Conservation (phyloP, 2,329 filamentous ascomycete genomes). For the Dothideomycetes sp. region DNA sequence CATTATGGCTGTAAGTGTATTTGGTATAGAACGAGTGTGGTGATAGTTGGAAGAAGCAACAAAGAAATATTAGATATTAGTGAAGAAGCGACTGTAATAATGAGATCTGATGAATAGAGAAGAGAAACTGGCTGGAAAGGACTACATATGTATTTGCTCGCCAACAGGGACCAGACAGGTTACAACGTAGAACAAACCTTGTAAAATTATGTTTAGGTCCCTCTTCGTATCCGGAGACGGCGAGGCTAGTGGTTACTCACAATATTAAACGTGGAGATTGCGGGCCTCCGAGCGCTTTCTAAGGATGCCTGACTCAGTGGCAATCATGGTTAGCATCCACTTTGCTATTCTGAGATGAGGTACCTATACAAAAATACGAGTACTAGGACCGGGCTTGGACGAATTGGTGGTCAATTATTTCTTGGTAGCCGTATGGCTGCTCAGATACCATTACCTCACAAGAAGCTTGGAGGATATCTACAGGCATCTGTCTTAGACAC, state of each 20-base stretch:
- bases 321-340: not conserved
- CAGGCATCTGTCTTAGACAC: no score
- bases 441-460: no score
- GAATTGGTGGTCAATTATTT: no score
- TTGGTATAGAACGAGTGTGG: slow-evolving; percentile 6
- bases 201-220: slow-evolving; percentile 7
- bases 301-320: not conserved
- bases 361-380: slow-evolving; percentile 1
- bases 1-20: slow-evolving; percentile 2
- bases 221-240: slow-evolving; percentile 1
- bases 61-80: not conserved
- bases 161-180: not conserved
- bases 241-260: slow-evolving; percentile 1
- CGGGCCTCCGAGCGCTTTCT: not conserved
- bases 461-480: no score
- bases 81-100: not conserved
- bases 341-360: slow-evolving; percentile 1
- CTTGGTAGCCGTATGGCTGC: no score
- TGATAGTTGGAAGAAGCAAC: not conserved
- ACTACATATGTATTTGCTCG: not conserved
- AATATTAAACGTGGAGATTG: slow-evolving; percentile 9
- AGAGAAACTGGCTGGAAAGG: not conserved
- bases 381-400: not conserved
- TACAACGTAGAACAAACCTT: not conserved
- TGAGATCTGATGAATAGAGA: not conserved